Percentiles rank a stretch among this genome's conserved stretches.
phyloP scores from a whole-genome alignment of 2,329 filamentous ascomycete genomes.

The Apiospora rasikravindrae region DNA sequence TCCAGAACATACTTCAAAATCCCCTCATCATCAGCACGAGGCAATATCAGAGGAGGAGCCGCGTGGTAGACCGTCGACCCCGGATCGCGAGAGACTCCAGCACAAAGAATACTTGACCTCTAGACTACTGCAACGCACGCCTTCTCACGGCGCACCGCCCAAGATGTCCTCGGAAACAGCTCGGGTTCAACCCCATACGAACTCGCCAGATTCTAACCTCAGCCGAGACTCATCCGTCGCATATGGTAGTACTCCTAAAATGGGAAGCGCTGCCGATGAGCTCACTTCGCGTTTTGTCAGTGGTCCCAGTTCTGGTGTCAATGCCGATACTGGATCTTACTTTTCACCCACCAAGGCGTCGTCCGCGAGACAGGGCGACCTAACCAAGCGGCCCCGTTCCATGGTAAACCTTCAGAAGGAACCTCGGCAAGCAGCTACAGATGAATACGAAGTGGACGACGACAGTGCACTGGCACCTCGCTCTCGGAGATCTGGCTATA shows the following conservation, averaged over 20 bases:
- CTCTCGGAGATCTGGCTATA: constrained; percentile 45
- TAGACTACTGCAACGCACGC: constrained; percentile 67
- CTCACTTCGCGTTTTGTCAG: constrained; percentile 67
- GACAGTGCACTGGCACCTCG: constrained; percentile 55
- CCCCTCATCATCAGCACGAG: constrained; percentile 34
- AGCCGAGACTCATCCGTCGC: constrained; percentile 47
- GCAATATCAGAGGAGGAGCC: constrained; percentile 22
- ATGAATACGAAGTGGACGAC: constrained; percentile 42
- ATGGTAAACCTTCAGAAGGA: constrained; percentile 43
- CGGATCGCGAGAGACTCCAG: constrained; percentile 49
- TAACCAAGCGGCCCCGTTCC: constrained; percentile 48
- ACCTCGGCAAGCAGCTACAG: constrained; percentile 35
- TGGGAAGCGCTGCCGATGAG: constrained; percentile 49
- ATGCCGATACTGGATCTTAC: constrained; percentile 57
- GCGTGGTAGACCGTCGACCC: constrained; percentile 29
- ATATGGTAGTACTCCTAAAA: constrained; percentile 42
- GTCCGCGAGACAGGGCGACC: constrained; percentile 40
- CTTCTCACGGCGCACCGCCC: constrained; percentile 65
- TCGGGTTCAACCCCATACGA: constrained; percentile 47
- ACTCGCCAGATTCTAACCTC: constrained; percentile 42
- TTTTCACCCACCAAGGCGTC: constrained; percentile 45
- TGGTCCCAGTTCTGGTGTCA: constrained; percentile 53
- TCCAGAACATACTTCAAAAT: constrained; percentile 38
- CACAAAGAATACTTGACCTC: constrained; percentile 73
- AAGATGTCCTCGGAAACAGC: constrained; percentile 68